Evolutionary conservation across 768 basidiomycete species (phyloP), one percentile per base, ranked within the genome.

Genomic region (Russula dissimulans): DNA sequence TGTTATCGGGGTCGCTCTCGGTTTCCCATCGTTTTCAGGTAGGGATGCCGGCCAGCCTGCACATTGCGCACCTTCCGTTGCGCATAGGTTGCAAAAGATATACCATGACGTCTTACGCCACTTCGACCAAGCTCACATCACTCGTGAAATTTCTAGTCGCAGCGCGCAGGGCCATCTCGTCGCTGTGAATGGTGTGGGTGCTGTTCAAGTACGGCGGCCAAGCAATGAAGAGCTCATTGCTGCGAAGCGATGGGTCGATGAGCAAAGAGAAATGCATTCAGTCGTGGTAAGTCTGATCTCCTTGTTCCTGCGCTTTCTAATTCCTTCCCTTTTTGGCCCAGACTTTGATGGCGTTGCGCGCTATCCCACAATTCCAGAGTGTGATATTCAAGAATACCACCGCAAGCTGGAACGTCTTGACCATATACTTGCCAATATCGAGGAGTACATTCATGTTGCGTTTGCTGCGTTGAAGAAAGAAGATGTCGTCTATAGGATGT

Each of bases 351-450:
- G n/a, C n/a, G n/a, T n/a, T n/a, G n/a, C n/a, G n/a, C n/a, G n/a
- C n/a, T n/a, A n/a, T n/a, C n/a, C n/a, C 22, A 1, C 49, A n/a
- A 39, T 47, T 22, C 46, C 22, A 18, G 50, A 46, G 4, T 41
- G 39, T 5, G 49, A 61, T 4, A 57, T 62, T 34, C 31, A 36
- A 36, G 61, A 62, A 31, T 62, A 62, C 45, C 41, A 5, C 3
- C 56, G 61, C 34, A 54, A 47, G 29, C 26, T 62, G 36, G 45
- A 57, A 29, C 61, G 61, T 26, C 61, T 62, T 38, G 56, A 62
- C 29, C 29, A 26, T 12, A 39, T 46, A 11, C 51, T 62, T 10
- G 12, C 0, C 3, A 57, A 29, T 8, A 62, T 62, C 8, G 61
- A 62, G 41, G 57, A 12, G 6, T 57, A 57, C 26, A 62, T 62